These are phyloP conservation scores for Tetraselmis striata DNA, from an alignment of 139 green algal genomes.

Conservation along the genomic window DNA sequence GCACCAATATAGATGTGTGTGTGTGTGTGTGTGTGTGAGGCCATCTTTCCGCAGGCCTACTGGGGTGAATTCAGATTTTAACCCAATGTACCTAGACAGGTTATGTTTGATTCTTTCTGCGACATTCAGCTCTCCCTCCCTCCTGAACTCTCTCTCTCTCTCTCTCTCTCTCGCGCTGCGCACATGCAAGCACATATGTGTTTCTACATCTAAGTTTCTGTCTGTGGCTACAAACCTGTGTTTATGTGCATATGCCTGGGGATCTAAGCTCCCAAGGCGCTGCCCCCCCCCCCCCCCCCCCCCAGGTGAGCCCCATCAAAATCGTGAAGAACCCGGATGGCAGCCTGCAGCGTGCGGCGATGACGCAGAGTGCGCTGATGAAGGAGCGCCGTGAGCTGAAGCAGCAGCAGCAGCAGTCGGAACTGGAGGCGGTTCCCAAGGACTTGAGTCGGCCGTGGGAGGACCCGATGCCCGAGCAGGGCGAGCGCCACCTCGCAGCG, in stretches of 20 bases:
- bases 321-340: constrained; percentile 99
- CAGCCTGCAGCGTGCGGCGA: constrained; percentile 89
- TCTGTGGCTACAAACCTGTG: not conserved
- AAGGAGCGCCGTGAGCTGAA: constrained; percentile 96
- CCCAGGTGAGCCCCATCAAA: constrained; percentile 82
- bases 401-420: constrained; percentile 90
- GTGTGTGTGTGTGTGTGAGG: too few species aligned
- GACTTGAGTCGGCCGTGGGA: constrained; percentile 93
- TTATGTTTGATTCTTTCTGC: too few species aligned
- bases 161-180: not conserved
- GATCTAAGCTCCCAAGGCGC: too few species aligned
- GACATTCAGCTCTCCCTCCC: too few species aligned
- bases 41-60: too few species aligned
- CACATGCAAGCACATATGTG: not conserved
- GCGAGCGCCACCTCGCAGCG: constrained; percentile 64
- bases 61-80: too few species aligned
- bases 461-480: constrained; percentile 87
- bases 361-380: constrained; percentile 87
- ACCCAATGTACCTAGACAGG: too few species aligned
- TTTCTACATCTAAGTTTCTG: not conserved
- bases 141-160: not conserved
- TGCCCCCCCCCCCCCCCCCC: too few species aligned
- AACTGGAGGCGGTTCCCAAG: constrained; percentile 87
- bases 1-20: too few species aligned
- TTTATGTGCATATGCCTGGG: too few species aligned